Conservation (phyloP, 441 rosid genomes). For the Mallotus repandus region DNA sequence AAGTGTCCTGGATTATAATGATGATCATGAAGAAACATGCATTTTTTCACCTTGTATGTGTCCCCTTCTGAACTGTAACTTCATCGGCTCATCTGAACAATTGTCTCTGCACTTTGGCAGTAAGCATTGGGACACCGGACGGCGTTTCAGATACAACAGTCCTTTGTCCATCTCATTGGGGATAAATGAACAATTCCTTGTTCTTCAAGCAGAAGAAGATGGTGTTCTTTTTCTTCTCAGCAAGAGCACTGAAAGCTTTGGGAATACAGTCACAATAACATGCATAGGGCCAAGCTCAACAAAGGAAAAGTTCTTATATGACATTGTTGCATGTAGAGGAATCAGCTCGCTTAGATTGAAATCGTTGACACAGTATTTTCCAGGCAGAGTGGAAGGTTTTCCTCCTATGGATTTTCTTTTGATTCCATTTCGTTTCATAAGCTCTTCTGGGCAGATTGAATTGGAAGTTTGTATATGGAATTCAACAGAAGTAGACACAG, state of each 20-base stretch:
- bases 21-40: slow-evolving; percentile 39
- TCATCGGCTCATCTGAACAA: slow-evolving; percentile 35
- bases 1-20: slow-evolving; percentile 24
- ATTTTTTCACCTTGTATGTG: slow-evolving; percentile 42
- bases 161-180: slow-evolving; percentile 9
- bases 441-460: slow-evolving; percentile 17
- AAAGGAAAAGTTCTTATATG: slow-evolving; percentile 12
- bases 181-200: neutral
- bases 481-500: slow-evolving; percentile 2
- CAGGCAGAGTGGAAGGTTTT: neutral
- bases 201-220: slow-evolving; percentile 31
- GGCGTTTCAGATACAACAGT: slow-evolving; percentile 26
- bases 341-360: slow-evolving; percentile 21
- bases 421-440: slow-evolving; percentile 21
- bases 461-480: slow-evolving; percentile 27
- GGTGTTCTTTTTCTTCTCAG: slow-evolving; percentile 32
- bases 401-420: slow-evolving; percentile 24
- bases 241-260: slow-evolving; percentile 18
- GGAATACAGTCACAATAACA: slow-evolving; percentile 20
- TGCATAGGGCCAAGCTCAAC: slow-evolving; percentile 27
- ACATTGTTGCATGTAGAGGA: slow-evolving; percentile 17
- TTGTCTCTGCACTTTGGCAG: slow-evolving; percentile 36
- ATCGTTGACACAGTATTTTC: slow-evolving; percentile 21
- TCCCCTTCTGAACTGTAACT: slow-evolving; percentile 40
- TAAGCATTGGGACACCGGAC: slow-evolving; percentile 28